Evolutionary conservation across 2,329 filamentous ascomycete genomes (phyloP).

Genomic region (Exophiala aquamarina): DNA sequence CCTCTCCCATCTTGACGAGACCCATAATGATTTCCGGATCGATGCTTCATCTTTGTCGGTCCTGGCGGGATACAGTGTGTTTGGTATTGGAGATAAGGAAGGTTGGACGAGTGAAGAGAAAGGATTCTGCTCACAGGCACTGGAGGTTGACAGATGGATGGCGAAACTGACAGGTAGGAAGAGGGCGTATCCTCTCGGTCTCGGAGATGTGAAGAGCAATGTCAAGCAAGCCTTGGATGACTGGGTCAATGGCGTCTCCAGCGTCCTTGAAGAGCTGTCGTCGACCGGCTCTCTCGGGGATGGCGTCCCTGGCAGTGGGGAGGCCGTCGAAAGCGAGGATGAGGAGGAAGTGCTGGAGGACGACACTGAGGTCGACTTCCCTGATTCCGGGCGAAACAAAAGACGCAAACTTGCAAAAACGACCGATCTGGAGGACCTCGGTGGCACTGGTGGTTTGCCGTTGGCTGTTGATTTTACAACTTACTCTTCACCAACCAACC

Average conservation of each 20-base stretch:
- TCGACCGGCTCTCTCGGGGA: slow-evolving; percentile 57
- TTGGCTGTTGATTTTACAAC: slow-evolving; percentile 81
- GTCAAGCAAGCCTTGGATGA: slow-evolving; percentile 66
- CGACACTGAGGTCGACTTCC: slow-evolving; percentile 51
- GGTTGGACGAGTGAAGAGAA: slow-evolving; percentile 89
- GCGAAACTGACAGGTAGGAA: slow-evolving; percentile 87
- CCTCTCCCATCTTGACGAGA: slow-evolving; percentile 83
- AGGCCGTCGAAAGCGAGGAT: slow-evolving; percentile 78
- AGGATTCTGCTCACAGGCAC: slow-evolving; percentile 90
- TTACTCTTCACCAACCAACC: slow-evolving; percentile 40
- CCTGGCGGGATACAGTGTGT: slow-evolving; percentile 84
- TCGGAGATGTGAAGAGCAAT: slow-evolving; percentile 82
- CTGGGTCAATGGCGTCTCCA: slow-evolving; percentile 74
- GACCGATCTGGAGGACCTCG: slow-evolving; percentile 83
- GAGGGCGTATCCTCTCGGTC: slow-evolving; percentile 82
- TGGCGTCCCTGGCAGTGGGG: slow-evolving; percentile 76
- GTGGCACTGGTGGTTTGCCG: slow-evolving; percentile 14
- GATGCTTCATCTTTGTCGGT: slow-evolving; percentile 79
- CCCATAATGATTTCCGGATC: slow-evolving; percentile 94
- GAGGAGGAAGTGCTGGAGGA: slow-evolving; percentile 56
- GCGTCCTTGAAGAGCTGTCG: slow-evolving; percentile 63
- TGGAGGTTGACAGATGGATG: slow-evolving; percentile 92
- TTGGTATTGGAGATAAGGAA: slow-evolving; percentile 88
- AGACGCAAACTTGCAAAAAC: slow-evolving; percentile 50
- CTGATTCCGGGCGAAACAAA: slow-evolving; percentile 43